Evolutionary conservation across 352 stramenopile species (phyloP), one percentile per base, ranked within the genome.

Genomic region (Globisporangium cederbergense): DNA sequence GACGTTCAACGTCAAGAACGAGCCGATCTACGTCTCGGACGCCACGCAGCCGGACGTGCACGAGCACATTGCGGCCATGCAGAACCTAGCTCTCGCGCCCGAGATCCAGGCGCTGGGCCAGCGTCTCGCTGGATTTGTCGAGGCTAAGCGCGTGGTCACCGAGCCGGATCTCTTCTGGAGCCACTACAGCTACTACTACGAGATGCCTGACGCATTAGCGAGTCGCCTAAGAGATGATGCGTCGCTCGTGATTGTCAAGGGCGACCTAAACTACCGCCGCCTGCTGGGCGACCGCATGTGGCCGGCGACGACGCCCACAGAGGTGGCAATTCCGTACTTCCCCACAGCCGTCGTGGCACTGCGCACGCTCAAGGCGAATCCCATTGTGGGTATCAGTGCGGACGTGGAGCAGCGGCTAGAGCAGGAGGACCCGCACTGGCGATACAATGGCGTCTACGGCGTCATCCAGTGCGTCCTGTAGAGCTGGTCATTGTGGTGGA

Each of bases 231-330:
- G 49, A 2, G 45, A n/a, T 0, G 72, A 85, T 7, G 73, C 78
- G 22, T 73, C 91, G 50, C 78, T 99, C 22, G 90, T 97, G 52
- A 97, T 99, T 75, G 79, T 98, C 16, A 99, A 99, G 75, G 96
- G 97, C 20, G 97, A 99, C 71, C 91, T 98, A 45, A 99, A 99
- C 71, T 99, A 99, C 75, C 84, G 96, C n/a, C 88, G 96, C 7
- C 66, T 99, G 16, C 72, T 99, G 1, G 95, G 95, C 5, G 97
- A 99, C 71, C 82, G 93, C 32, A 70, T 91, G 62, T 99, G 95
- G 95, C 78, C 81, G 2, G 78, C 89, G 25, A 82, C 84, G 16
- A 95, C 80, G 14, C 83, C 86, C 0, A 89, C 98, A 55, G 64
- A 86, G 22, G 74, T 96, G 34, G 90, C 98, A 4, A 72, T 93